Conservation (phyloP, 371 early-diverging fungal genomes). For the Saksenaea oblongispora region DNA sequence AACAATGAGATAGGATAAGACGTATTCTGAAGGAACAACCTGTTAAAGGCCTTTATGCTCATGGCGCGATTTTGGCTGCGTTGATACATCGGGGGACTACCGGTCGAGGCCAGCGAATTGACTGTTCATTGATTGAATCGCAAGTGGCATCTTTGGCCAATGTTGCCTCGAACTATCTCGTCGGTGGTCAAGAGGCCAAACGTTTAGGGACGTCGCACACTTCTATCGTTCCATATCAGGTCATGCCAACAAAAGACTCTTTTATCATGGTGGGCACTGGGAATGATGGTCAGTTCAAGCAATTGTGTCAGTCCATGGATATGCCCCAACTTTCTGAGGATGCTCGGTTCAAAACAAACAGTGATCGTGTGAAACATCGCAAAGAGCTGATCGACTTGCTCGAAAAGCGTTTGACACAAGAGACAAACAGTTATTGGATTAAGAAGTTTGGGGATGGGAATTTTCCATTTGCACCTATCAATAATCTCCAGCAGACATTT, state of each 20-base stretch:
- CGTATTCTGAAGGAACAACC: not conserved
- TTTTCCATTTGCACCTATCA: conserved; percentile 86
- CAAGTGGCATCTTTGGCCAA: conserved; percentile 90
- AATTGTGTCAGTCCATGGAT: conserved; percentile 57
- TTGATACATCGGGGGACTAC: conserved; percentile 70
- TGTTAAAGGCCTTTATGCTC: conserved; percentile 63
- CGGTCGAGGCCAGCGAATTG: conserved; percentile 81
- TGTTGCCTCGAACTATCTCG: conserved; percentile 83
- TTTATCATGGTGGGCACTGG: conserved; percentile 89
- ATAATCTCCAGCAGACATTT: conserved; percentile 84
- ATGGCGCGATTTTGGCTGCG: conserved; percentile 88
- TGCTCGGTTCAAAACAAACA: conserved; percentile 63
- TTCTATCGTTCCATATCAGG: conserved; percentile 93
- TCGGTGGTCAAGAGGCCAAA: conserved; percentile 77
- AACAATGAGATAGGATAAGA: not conserved
- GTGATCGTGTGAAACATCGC: conserved; percentile 75
- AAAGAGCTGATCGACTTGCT: conserved; percentile 59
- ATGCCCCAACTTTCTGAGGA: conserved; percentile 55
- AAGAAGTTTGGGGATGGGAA: conserved; percentile 65
- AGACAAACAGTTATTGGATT: conserved; percentile 67
- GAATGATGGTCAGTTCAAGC: conserved; percentile 82
- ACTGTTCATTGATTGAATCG: conserved; percentile 82
- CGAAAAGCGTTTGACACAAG: conserved; percentile 45
- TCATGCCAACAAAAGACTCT: conserved; percentile 80
- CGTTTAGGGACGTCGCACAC: conserved; percentile 90